These are phyloP conservation scores for Melaleuca alternifolia DNA, from an alignment of 345 rosid species.

Conservation along the genomic window DNA sequence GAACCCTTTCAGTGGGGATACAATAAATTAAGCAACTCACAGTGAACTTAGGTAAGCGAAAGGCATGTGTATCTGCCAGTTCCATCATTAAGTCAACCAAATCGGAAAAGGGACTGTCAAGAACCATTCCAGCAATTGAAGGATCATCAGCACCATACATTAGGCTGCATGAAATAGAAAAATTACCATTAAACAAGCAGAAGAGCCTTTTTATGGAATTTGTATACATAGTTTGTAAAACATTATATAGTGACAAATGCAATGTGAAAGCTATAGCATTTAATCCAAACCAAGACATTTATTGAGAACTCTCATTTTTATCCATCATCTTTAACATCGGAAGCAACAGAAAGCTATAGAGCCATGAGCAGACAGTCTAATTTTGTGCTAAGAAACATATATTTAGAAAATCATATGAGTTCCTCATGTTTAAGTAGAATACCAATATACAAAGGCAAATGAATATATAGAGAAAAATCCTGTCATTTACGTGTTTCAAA, in stretches of 20 bases:
- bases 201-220: not conserved
- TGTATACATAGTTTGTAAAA: not conserved
- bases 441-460: not conserved
- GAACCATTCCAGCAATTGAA: constrained; percentile 45
- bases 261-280: not conserved
- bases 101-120: constrained; percentile 43
- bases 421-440: not conserved
- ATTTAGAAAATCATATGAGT: not conserved
- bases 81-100: constrained; percentile 48
- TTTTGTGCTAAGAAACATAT: not conserved
- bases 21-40: constrained; percentile 4
- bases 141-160: constrained; percentile 47
- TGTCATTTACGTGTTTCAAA: not conserved
- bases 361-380: not conserved
- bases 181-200: constrained; percentile 45
- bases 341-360: not conserved
- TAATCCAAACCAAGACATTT: not conserved
- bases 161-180: constrained; percentile 18
- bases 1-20: not conserved
- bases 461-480: not conserved
- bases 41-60: constrained; percentile 42
- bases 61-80: constrained; percentile 32
- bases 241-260: not conserved
- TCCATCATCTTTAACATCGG: not conserved
- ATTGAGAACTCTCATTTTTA: not conserved